Evolutionary conservation across 2,329 filamentous ascomycete species (phyloP), one percentile per base, ranked within the genome.

Genomic region (Ascochyta fabae): DNA sequence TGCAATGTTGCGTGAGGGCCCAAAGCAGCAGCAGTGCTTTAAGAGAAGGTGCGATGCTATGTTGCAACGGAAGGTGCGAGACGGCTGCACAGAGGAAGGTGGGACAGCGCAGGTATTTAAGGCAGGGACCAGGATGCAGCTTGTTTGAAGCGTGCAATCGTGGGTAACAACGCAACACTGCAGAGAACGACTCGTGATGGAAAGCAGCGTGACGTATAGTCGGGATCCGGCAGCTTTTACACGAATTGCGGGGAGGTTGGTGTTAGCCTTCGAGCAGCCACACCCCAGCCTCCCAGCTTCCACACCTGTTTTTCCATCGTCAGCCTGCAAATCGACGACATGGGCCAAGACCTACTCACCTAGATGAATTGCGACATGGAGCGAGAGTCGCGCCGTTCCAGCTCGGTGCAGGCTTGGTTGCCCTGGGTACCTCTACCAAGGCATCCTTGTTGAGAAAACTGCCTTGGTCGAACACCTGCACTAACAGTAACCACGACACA

Each of bases 101-200:
- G 47, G 46, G 41, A 51, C 42, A 46, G 31, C 19, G 49, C 54
- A 42, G 38, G 24, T 26, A 47, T 50, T 48, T 44, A 48, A 41
- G 23, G 34, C 43, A 33, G 39, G 22, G 24, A 49, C 44, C 39
- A 45, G 49, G 44, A 52, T 52, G 54, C 54, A 48, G 48, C 40
- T 45, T 40, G 39, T 41, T 42, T 24, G 36, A 33, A 53, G 33
- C 48, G 16, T 45, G 48, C 45, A 48, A 40, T 45, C 49, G 34
- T 38, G 26, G 42, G 54, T 41, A 57, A 48, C 49, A 57, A 57
- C 54, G 40, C 49, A 57, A 40, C 54, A 53, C 48, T 48, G 53
- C 53, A 56, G 48, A 35, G 47, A 48, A 42, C 53, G 41, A 49
- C 45, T 57, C 45, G 54, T 48, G 27, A 33, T 57, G 44, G 41